Evolutionary conservation across 2,329 filamentous ascomycete genomes (phyloP).

Genomic region (Pestalotiopsis sp.): DNA sequence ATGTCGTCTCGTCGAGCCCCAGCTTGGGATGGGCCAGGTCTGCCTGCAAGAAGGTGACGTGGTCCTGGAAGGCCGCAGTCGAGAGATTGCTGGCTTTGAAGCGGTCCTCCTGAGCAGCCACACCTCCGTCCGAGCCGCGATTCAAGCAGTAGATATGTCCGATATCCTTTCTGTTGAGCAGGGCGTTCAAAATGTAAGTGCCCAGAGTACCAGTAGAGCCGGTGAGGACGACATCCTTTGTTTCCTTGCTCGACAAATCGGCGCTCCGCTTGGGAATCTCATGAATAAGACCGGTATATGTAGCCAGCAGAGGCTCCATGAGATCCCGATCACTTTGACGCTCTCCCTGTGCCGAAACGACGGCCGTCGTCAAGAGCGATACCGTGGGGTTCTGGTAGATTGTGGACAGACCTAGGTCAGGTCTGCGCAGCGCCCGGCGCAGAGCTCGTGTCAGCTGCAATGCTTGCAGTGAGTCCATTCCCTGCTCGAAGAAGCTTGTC

Average conservation of each 20-base stretch:
- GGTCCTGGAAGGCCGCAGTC: constrained; percentile 9
- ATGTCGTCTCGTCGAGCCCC: constrained; percentile 18
- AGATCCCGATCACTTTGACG: constrained; percentile 13
- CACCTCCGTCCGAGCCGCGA: constrained; percentile 23
- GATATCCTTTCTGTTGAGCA: constrained; percentile 20
- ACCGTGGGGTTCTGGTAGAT: constrained; percentile 21
- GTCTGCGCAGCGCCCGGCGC: constrained; percentile 3
- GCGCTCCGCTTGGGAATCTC: neutral
- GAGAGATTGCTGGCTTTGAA: constrained; percentile 14
- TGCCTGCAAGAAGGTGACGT: constrained; percentile 24
- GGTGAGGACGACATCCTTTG: constrained; percentile 26
- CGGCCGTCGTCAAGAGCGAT: constrained; percentile 16
- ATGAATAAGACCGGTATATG: constrained; percentile 3
- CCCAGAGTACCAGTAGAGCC: constrained; percentile 30
- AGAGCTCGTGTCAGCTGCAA: constrained; percentile 17
- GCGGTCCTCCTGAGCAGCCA: constrained; percentile 11
- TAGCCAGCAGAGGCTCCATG: constrained; percentile 15
- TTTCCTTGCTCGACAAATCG: too few relatives aligned
- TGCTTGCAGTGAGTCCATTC: constrained; percentile 20
- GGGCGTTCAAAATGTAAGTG: constrained; percentile 21
- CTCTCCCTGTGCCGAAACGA: constrained; percentile 10
- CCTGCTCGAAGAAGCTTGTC: constrained; percentile 18
- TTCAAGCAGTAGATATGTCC: constrained; percentile 31
- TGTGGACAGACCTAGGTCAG: constrained; percentile 14
- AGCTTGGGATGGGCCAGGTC: constrained; percentile 22